Conservation (phyloP, 495 filamentous ascomycete genomes). For the Penicillium goetzii region DNA sequence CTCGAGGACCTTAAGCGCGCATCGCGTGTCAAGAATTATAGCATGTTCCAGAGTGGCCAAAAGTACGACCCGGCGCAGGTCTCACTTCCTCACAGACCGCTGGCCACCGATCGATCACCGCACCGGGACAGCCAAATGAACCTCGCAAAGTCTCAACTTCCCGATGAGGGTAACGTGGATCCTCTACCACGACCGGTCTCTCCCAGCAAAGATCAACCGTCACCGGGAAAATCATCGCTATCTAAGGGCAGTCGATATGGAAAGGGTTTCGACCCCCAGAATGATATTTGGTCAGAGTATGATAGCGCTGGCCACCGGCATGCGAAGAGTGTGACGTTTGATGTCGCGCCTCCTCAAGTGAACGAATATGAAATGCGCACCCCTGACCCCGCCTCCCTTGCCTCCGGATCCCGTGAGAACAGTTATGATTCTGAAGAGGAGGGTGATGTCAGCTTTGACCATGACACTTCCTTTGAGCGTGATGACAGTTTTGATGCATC, state of each 20-base stretch:
- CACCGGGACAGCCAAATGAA: conserved; percentile 66
- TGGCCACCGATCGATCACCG: conserved; percentile 63
- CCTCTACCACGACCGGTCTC: conserved; percentile 55
- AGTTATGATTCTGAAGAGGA: conserved; percentile 88
- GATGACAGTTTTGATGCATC: conserved; percentile 95
- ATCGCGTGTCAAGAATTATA: conserved; percentile 95
- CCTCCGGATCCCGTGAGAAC: conserved; percentile 83
- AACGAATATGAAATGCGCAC: conserved; percentile 99
- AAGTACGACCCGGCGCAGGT: conserved; percentile 86
- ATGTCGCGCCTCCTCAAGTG: conserved; percentile 87
- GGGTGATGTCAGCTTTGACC: conserved; percentile 71
- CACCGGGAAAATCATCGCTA: conserved; percentile 86
- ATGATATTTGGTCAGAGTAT: conserved; percentile 66
- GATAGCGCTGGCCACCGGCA: conserved; percentile 70
- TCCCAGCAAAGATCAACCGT: conserved; percentile 73
- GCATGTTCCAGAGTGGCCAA: conserved; percentile 86
- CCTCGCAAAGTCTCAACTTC: conserved; percentile 41
- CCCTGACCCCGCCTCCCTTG: conserved; percentile 86
- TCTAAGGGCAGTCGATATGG: conserved; percentile 71
- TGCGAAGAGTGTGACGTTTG: conserved; percentile 95
- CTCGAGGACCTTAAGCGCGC: conserved; percentile 91
- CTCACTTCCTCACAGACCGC: conserved; percentile 74
- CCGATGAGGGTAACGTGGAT: conserved; percentile 36
- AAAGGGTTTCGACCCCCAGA: conserved; percentile 69
- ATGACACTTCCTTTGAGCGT: conserved; percentile 64